A percentile compares a stretch with the other conserved stretches of the same genome.
These are phyloP conservation scores for Euphorbia schlechtendalii DNA, from an alignment of 441 rosid species.

Conservation along the genomic window DNA sequence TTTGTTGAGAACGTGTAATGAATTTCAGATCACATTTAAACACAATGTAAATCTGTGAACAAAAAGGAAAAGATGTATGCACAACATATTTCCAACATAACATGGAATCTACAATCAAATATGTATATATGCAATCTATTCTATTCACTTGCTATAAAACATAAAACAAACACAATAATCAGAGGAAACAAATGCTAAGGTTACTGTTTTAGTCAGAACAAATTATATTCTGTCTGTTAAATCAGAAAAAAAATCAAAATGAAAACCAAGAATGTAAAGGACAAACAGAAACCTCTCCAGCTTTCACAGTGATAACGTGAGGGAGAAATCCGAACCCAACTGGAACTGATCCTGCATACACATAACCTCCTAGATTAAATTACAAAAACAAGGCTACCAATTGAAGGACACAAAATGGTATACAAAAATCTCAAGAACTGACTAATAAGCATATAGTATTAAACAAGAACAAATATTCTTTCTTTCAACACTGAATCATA, in stretches of 20 bases:
- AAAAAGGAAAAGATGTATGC: not conserved
- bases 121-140: not conserved
- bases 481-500: not conserved
- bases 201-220: not conserved
- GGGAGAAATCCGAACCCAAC: conserved; percentile 73
- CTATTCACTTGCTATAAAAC: not conserved
- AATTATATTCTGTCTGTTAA: conserved; percentile 4
- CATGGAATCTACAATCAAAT: not conserved
- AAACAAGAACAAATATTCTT: not conserved
- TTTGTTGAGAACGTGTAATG: not conserved
- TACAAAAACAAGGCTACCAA: not conserved
- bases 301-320: conserved; percentile 62
- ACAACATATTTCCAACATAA: not conserved
- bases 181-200: not conserved
- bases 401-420: not conserved
- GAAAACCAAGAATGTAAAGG: conserved; percentile 16
- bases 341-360: conserved; percentile 53
- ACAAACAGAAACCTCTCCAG: conserved; percentile 68
- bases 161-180: not conserved
- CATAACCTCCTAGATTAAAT: conserved; percentile 14
- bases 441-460: not conserved
- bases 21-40: not conserved
- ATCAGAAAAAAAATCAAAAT: conserved; percentile 2
- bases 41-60: not conserved
- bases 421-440: not conserved